Conservation (phyloP, 495 filamentous ascomycete genomes). For the Aspergillus homomorphus region DNA sequence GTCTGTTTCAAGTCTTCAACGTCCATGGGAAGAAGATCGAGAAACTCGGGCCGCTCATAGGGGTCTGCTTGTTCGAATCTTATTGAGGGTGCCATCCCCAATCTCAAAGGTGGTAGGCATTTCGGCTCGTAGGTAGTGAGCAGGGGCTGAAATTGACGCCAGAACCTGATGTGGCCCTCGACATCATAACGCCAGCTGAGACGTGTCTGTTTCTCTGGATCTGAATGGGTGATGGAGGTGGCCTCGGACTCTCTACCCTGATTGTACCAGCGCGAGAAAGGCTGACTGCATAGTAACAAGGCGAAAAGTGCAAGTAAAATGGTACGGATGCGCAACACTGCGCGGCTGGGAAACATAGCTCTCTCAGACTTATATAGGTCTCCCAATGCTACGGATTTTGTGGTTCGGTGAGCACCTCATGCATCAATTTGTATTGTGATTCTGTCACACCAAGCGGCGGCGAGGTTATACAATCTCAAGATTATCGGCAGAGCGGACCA, state of each 20-base stretch:
- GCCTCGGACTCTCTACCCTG: neutral
- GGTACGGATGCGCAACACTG: conserved; percentile 20
- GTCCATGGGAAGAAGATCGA: conserved; percentile 32
- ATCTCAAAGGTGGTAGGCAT: conserved; percentile 19
- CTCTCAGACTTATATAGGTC: neutral
- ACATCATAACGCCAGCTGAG: neutral
- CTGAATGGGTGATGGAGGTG: neutral
- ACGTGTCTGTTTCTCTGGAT: neutral
- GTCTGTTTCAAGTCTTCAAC: conserved; percentile 28
- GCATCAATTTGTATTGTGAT: neutral
- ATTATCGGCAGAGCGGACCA: neutral
- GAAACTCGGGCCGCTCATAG: conserved; percentile 25
- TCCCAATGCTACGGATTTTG: neutral
- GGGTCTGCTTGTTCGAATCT: conserved; percentile 24
- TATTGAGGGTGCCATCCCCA: conserved; percentile 22
- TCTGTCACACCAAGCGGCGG: neutral
- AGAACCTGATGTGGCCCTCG: conserved; percentile 25
- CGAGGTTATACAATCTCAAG: neutral
- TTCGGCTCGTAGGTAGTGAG: conserved; percentile 20
- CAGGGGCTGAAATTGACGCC: conserved; percentile 27
- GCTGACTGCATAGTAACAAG: conserved; percentile 14
- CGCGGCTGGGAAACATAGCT: neutral
- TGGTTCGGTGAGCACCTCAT: neutral
- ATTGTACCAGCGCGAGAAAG: conserved; percentile 11
- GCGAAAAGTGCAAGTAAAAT: conserved; percentile 18